Percentiles rank a stretch among this genome's conserved stretches.
phyloP scores from a whole-genome alignment of 192 early-diverging fungal species.

The Lunasporangiospora selenospora region DNA sequence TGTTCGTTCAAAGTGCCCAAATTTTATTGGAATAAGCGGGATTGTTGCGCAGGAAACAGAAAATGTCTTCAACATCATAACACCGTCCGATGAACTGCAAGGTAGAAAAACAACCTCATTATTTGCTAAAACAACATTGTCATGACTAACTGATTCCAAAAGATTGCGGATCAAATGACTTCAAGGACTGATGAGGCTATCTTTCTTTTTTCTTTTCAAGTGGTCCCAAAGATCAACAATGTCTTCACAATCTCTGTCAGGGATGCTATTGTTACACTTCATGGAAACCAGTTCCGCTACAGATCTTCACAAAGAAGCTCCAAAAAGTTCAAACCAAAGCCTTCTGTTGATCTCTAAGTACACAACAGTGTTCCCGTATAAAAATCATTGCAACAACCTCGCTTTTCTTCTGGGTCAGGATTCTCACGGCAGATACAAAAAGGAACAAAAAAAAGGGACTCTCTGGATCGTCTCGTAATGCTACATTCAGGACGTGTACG shows the following conservation, averaged over 20 bases:
- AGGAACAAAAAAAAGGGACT: too few relatives aligned
- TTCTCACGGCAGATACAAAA: too few relatives aligned
- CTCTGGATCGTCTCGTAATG: too few relatives aligned
- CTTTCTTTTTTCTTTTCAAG: slow-evolving; percentile 30
- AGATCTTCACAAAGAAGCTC: slow-evolving; percentile 75
- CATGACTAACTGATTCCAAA: neutral
- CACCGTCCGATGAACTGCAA: slow-evolving; percentile 65
- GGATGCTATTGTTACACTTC: slow-evolving; percentile 62
- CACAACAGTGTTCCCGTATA: too few relatives aligned
- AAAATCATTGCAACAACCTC: too few relatives aligned
- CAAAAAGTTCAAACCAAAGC: slow-evolving; percentile 75
- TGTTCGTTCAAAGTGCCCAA: slow-evolving; percentile 75
- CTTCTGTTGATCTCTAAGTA: slow-evolving; percentile 64
- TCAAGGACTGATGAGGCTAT: too few relatives aligned
- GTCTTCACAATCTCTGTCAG: slow-evolving; percentile 61
- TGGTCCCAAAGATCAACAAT: slow-evolving; percentile 74
- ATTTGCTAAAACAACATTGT: neutral
- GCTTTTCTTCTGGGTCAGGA: too few relatives aligned
- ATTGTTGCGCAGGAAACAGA: slow-evolving; percentile 92
- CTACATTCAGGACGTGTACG: too few relatives aligned
- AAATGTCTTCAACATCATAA: slow-evolving; percentile 83
- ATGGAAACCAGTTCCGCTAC: slow-evolving; percentile 79
- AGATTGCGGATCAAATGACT: too few relatives aligned
- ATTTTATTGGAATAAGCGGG: slow-evolving; percentile 76
- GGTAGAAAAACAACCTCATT: slow-evolving; percentile 20